Conservation (phyloP, 2,329 filamentous ascomycete genomes). For the Fusarium goolgardi region DNA sequence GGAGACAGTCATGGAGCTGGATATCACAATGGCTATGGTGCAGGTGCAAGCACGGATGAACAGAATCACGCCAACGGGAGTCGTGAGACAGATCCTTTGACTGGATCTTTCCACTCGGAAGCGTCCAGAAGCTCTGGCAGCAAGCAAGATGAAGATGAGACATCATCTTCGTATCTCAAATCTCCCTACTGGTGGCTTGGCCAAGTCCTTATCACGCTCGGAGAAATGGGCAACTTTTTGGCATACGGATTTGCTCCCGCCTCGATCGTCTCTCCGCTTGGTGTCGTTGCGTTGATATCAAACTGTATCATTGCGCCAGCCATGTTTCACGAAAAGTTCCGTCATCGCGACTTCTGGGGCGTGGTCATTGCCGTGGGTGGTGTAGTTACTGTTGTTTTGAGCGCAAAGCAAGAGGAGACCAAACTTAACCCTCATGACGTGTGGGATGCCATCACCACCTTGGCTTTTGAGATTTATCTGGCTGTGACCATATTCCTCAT, state of each 20-base stretch:
- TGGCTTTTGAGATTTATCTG: conserved; percentile 92
- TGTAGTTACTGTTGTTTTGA: conserved; percentile 91
- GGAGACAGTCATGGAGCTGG: conserved; percentile 37
- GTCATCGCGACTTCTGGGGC: conserved; percentile 85
- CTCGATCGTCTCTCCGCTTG: conserved; percentile 94
- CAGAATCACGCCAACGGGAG: conserved; percentile 53
- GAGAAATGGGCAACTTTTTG: conserved; percentile 95
- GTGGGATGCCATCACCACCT: conserved; percentile 85
- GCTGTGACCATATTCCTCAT: conserved; percentile 81
- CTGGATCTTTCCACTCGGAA: conserved; percentile 61
- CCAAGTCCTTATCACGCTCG: conserved; percentile 90
- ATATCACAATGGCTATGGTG: conserved; percentile 35
- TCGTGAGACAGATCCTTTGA: conserved; percentile 64
- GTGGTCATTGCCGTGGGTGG: conserved; percentile 88
- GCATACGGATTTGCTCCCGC: conserved; percentile 98
- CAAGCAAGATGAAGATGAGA: conserved; percentile 50
- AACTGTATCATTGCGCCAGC: conserved; percentile 97
- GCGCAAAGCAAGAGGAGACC: conserved; percentile 87
- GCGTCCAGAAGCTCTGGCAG: conserved; percentile 42
- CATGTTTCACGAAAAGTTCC: conserved; percentile 91
- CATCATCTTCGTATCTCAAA: conserved; percentile 79
- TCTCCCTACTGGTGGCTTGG: conserved; percentile 98
- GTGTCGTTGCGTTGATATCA: conserved; percentile 95
- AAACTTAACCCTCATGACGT: conserved; percentile 93
- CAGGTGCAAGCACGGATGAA: conserved; percentile 24